Evolutionary conservation across 2,329 filamentous ascomycete species (phyloP).

Genomic region (Pseudohalonectria lignicola): DNA sequence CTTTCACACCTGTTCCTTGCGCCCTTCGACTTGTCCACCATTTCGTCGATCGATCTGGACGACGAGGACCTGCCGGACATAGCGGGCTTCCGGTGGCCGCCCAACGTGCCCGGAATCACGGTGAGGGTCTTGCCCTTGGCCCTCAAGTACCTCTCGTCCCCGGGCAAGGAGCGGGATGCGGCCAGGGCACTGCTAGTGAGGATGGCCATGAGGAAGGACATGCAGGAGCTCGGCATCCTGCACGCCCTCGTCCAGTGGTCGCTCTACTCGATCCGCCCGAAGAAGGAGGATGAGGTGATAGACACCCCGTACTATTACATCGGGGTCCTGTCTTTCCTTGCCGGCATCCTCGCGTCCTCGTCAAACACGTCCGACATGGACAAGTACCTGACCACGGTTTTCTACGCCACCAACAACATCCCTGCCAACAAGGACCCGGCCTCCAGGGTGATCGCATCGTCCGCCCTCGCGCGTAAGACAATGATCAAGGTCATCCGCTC

Average conservation of each 20-base stretch:
- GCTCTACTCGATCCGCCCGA: slow-evolving; percentile 44
- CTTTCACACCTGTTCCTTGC: slow-evolving; percentile 71
- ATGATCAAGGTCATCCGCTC: slow-evolving; percentile 78
- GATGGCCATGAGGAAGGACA: slow-evolving; percentile 74
- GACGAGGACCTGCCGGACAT: slow-evolving; percentile 30
- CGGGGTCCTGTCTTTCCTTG: slow-evolving; percentile 69
- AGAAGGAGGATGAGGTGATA: slow-evolving; percentile 20
- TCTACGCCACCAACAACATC: slow-evolving; percentile 50
- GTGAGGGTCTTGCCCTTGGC: slow-evolving; percentile 60
- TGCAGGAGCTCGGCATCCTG: slow-evolving; percentile 68
- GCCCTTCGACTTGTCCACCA: slow-evolving; percentile 81
- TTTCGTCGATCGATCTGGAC: slow-evolving; percentile 53
- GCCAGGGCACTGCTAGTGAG: slow-evolving; percentile 76
- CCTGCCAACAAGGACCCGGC: slow-evolving; percentile 30
- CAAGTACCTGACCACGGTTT: slow-evolving; percentile 53
- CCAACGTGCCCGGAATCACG: slow-evolving; percentile 57
- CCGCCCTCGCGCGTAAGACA: slow-evolving; percentile 71
- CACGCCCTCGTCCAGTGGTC: slow-evolving; percentile 61
- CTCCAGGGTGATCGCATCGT: slow-evolving; percentile 46
- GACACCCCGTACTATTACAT: slow-evolving; percentile 60
- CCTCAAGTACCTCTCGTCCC: slow-evolving; percentile 56
- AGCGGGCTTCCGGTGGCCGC: slow-evolving; percentile 38
- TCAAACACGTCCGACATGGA: slow-evolving; percentile 67
- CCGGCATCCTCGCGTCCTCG: slow-evolving; percentile 58
- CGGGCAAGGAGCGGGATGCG: slow-evolving; percentile 82